A percentile compares a stretch with the other conserved stretches of the same genome.
Conservation (phyloP, 164 flowering plant genomes). For the Aristolochia californica region DNA sequence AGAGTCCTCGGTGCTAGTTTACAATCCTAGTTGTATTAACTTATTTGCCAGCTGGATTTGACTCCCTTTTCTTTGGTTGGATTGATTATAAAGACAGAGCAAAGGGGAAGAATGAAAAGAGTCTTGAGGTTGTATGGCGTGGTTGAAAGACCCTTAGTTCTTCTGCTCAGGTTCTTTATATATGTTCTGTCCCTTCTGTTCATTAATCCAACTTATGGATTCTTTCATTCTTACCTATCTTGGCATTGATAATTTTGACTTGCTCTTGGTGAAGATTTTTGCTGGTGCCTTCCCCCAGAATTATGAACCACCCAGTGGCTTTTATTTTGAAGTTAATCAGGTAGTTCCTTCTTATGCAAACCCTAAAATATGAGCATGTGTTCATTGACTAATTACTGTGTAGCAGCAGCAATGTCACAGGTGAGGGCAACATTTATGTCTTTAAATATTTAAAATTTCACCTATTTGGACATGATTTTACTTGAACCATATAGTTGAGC, state of each 20-base stretch:
- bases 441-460: too few relatives aligned
- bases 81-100: constrained; percentile 91
- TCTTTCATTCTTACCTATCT: neutral
- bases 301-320: constrained; percentile 54
- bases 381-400: constrained; percentile 11
- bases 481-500: too few relatives aligned
- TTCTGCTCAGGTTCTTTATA: constrained; percentile 24
- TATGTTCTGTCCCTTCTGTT: too few relatives aligned
- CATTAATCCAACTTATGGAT: too few relatives aligned
- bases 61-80: constrained; percentile 69
- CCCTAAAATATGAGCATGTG: neutral
- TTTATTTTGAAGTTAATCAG: constrained; percentile 57
- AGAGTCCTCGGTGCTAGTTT: neutral
- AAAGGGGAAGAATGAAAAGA: constrained; percentile 62
- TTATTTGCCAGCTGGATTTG: constrained; percentile 69
- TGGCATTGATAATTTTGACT: neutral
- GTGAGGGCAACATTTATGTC: constrained; percentile 19
- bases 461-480: too few relatives aligned
- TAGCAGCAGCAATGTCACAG: constrained; percentile 78
- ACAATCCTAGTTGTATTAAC: neutral
- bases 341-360: constrained; percentile 14
- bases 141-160: constrained; percentile 80
- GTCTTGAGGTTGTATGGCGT: constrained; percentile 83
- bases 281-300: constrained; percentile 45
- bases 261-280: constrained; percentile 36